These are phyloP conservation scores for Blastobotrys ciferrii DNA, from an alignment of 1,139 yeast species.

Conservation along the genomic window DNA sequence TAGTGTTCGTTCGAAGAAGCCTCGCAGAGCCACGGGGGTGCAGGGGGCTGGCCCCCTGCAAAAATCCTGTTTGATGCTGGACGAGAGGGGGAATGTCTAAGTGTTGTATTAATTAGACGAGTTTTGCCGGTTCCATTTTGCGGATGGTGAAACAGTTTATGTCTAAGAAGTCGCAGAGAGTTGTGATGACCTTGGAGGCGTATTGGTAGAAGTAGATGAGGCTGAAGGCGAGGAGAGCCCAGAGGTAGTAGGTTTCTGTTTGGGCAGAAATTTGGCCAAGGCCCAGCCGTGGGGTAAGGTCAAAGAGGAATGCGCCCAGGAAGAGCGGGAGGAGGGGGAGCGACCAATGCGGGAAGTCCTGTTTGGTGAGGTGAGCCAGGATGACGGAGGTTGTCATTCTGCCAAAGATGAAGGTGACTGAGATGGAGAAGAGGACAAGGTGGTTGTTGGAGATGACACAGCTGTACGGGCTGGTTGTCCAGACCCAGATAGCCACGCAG, in stretches of 20 bases:
- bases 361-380: constrained; percentile 68
- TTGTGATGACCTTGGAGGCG: constrained; percentile 37
- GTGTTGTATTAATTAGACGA: constrained; percentile 14
- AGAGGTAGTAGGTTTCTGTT: constrained; percentile 36
- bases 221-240: constrained; percentile 33
- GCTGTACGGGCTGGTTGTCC: constrained; percentile 41
- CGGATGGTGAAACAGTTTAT: constrained; percentile 41
- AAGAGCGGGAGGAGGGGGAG: constrained; percentile 38
- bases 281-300: constrained; percentile 33
- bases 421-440: constrained; percentile 54
- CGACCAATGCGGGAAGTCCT: constrained; percentile 55
- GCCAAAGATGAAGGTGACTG: constrained; percentile 69
- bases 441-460: constrained; percentile 42
- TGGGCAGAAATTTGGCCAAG: constrained; percentile 21
- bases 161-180: constrained; percentile 38
- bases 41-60: too few species aligned
- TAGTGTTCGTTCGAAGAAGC: too few species aligned
- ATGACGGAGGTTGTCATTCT: constrained; percentile 55
- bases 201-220: constrained; percentile 37
- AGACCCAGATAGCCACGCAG: constrained; percentile 32
- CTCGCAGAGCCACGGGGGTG: too few species aligned
- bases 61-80: too few species aligned
- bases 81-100: too few species aligned
- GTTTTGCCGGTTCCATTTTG: constrained; percentile 11
- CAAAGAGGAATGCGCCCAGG: constrained; percentile 39